Base-by-base conservation (phyloP, 768 basidiomycete genomes). In the Boletus bicolor region DNA sequence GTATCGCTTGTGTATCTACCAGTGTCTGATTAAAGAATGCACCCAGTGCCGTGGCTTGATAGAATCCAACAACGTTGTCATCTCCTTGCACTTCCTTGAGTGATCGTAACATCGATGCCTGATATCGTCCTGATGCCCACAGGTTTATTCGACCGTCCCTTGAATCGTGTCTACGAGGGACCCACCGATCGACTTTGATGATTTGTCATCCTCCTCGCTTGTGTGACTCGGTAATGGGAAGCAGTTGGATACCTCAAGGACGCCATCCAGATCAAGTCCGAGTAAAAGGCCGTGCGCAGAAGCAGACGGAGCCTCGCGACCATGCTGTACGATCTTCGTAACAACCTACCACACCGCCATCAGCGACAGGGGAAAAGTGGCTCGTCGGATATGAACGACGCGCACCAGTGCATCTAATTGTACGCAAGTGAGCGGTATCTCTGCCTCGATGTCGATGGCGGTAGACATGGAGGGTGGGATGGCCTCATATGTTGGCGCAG, bases 391-490 rank as follows among this genome's bases (percentile, higher is more conserved):
- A 52, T 59, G 32, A 53, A 56, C 50, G 38, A 42, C 34, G 64
- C 89, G 70, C 70, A 94, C 94, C 79, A 96, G 74, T 38, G 86
- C 92, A 73, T 93, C 93, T 7, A 98, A 73, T 72, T 93, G 90
- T 14, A 97, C 90, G 55, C 72, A 77, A 44, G 81, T 84, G 51
- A 96, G 74, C 11, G 89, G 82, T 64, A 94, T 91, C 62, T 91
- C 87, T 43, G 87, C 93, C 76, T 97, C 94, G 61, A 93, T 89
- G 74, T 98, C 95, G 69, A 98, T 86, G 50, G 86, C 87, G 70
- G 91, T 93, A 44, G 93, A 83, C 89, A 96, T 92, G 58, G 92
- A 90, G 5, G 93, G 82, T 17, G 95, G 95, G 58, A 97, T 91
- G 43, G 86, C 86, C 73, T 94, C 92, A 74, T 91, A 86, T 28